Conservation (phyloP, 352 stramenopile species). For the Phytopythium oedochilum region DNA sequence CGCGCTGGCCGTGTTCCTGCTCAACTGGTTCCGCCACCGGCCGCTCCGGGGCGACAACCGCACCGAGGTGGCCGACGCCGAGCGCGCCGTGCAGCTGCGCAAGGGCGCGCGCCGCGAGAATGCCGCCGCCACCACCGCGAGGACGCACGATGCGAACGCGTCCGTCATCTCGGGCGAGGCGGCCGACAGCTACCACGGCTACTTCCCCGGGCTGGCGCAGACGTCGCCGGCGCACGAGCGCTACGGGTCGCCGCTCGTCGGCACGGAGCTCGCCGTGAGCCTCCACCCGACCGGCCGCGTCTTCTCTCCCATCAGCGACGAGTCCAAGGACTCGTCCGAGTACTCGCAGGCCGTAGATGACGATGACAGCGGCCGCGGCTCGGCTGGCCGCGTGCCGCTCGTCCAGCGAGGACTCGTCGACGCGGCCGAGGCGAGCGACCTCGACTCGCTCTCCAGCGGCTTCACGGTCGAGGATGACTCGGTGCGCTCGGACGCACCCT, state of each 20-base stretch:
- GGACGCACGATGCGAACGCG: constrained; percentile 28
- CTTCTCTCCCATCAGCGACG: constrained; percentile 37
- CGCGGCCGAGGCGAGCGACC: constrained; percentile 15
- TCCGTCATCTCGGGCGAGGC: constrained; percentile 42
- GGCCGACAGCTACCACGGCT: constrained; percentile 38
- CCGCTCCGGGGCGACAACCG: constrained; percentile 26
- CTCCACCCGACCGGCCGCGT: constrained; percentile 15
- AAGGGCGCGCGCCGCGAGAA: constrained; percentile 7
- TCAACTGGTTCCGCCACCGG: constrained; percentile 52
- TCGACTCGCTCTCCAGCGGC: constrained; percentile 39
- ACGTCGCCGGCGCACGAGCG: constrained; percentile 11
- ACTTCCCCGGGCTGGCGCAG: constrained; percentile 12
- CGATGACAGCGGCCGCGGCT: too few species aligned
- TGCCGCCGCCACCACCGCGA: constrained; percentile 10
- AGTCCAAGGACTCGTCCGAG: constrained; percentile 17
- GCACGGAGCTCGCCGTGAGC: constrained; percentile 32
- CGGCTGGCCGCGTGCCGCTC: background rate
- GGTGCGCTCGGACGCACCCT: constrained; percentile 6
- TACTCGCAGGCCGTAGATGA: constrained; percentile 29
- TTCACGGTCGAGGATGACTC: constrained; percentile 22
- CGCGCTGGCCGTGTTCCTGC: constrained; percentile 26
- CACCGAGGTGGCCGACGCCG: constrained; percentile 18
- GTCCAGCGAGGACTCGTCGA: constrained; percentile 6
- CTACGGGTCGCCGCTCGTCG: constrained; percentile 19
- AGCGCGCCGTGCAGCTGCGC: constrained; percentile 17